Evolutionary conservation across 805 yeast genomes (phyloP).

Genomic region (Saccharomyces eubayanus): DNA sequence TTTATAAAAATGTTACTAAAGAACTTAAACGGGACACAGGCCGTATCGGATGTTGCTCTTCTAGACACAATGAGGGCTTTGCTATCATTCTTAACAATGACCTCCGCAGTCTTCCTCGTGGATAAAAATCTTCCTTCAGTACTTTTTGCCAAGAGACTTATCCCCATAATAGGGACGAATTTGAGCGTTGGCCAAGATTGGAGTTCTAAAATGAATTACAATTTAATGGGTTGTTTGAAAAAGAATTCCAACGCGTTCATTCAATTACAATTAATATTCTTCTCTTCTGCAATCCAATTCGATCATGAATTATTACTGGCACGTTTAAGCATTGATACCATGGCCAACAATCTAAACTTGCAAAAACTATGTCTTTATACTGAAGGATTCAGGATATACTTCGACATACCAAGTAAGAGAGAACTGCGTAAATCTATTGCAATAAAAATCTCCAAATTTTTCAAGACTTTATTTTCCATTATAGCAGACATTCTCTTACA

Average conservation of each 20-base stretch:
- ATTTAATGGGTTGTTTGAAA: conserved; percentile 8
- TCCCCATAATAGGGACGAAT: conserved; percentile 14
- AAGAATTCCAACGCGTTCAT: conserved; percentile 13
- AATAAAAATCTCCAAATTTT: conserved; percentile 22
- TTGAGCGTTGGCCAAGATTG: conserved; percentile 18
- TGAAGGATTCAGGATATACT: conserved; percentile 32
- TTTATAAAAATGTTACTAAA: conserved; percentile 20
- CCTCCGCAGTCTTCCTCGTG: conserved; percentile 15
- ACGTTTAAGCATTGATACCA: conserved; percentile 15
- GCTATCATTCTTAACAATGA: conserved; percentile 13
- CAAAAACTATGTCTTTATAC: conserved; percentile 29
- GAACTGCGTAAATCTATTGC: conserved; percentile 22
- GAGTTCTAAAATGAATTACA: conserved; percentile 12
- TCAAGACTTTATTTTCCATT: conserved; percentile 25
- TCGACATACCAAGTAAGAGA: conserved; percentile 25
- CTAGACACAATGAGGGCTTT: conserved; percentile 21
- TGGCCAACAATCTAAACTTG: conserved; percentile 9
- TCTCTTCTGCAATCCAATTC: conserved; percentile 26
- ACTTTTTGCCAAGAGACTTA: conserved; percentile 16
- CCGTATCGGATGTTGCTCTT: conserved; percentile 20
- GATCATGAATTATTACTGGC: conserved; percentile 28
- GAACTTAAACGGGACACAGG: conserved; percentile 20
- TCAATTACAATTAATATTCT: conserved; percentile 24
- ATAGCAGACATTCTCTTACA: conserved; percentile 23
- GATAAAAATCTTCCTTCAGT: conserved; percentile 12